Percentiles rank a stretch among this genome's conserved stretches.
Conservation (phyloP, 2,329 filamentous ascomycete genomes). For the Chaetoscypha palmicola region DNA sequence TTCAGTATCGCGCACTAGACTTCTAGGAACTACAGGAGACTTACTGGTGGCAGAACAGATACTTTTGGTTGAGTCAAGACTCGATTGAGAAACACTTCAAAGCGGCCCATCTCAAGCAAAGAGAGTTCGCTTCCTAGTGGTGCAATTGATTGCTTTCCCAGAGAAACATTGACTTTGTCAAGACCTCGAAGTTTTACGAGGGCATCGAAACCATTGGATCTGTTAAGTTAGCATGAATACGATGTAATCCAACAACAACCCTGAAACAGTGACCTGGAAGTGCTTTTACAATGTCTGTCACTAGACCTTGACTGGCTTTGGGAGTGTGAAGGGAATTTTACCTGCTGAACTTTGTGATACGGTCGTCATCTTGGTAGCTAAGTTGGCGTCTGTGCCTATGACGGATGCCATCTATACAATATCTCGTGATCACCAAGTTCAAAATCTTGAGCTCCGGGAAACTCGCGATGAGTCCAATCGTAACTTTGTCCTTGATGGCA, state of each 20-base stretch:
- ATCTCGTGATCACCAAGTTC: conserved; percentile 7
- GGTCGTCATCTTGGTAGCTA: conserved; percentile 6
- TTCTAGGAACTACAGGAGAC: too few relatives aligned
- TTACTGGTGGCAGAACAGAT: not conserved
- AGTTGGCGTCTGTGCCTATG: not conserved
- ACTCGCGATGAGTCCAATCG: conserved; percentile 1
- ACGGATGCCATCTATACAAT: not conserved
- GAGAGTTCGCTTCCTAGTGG: not conserved
- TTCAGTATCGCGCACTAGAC: too few relatives aligned
- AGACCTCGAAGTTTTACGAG: conserved; percentile 13
- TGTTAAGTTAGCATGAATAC: too few relatives aligned
- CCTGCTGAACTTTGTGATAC: conserved; percentile 13
- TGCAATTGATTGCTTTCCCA: not conserved
- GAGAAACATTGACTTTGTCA: conserved; percentile 14
- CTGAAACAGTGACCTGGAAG: too few relatives aligned
- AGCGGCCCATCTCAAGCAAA: conserved; percentile 1
- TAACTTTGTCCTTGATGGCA: conserved; percentile 3
- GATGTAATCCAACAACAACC: too few relatives aligned
- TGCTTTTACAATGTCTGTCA: conserved; percentile 17
- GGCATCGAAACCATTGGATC: conserved; percentile 14
- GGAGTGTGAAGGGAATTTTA: conserved; percentile 15
- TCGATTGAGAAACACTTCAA: conserved; percentile 12
- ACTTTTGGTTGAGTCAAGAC: conserved; percentile 7
- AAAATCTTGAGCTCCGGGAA: conserved; percentile 10
- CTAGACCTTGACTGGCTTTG: conserved; percentile 10